A percentile compares a stretch with the other conserved stretches of the same genome.
phyloP scores from a whole-genome alignment of 2,329 filamentous ascomycete genomes.

The Zalaria sp. region DNA sequence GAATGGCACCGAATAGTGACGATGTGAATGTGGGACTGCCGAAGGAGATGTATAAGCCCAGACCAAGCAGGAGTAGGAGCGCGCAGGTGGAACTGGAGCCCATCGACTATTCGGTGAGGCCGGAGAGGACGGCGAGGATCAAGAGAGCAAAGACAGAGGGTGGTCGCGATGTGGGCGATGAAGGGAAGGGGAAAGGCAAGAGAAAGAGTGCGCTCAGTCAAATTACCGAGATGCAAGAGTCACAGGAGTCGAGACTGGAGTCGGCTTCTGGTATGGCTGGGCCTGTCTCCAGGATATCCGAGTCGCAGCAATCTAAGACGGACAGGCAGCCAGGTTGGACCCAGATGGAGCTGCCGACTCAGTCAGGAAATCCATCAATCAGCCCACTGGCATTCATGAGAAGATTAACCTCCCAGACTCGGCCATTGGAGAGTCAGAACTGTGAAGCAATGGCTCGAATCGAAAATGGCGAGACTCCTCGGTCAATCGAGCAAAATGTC shows the following conservation, averaged over 20 bases:
- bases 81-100: slow-evolving; percentile 12
- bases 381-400: too few relatives aligned
- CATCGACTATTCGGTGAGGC: slow-evolving; percentile 17
- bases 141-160: slow-evolving; percentile 24
- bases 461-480: too few relatives aligned
- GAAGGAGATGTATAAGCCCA: slow-evolving; percentile 24
- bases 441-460: too few relatives aligned
- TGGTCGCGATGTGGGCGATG: neutral
- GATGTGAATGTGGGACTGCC: slow-evolving; percentile 20
- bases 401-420: too few relatives aligned
- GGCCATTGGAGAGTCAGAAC: too few relatives aligned
- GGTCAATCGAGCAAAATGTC: too few relatives aligned
- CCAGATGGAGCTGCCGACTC: too few relatives aligned
- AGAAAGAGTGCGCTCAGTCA: neutral
- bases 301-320: slow-evolving; percentile 2
- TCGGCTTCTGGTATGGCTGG: neutral
- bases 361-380: too few relatives aligned
- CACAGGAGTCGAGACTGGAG: neutral
- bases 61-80: slow-evolving; percentile 20
- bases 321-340: slow-evolving; percentile 5
- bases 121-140: slow-evolving; percentile 25
- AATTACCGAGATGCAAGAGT: too few relatives aligned
- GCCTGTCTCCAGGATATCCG: slow-evolving; percentile 1
- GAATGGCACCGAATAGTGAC: slow-evolving; percentile 12
- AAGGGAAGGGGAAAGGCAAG: neutral